These are phyloP conservation scores for Corchorus olitorius DNA, from an alignment of 345 rosid species.

Conservation along the genomic window DNA sequence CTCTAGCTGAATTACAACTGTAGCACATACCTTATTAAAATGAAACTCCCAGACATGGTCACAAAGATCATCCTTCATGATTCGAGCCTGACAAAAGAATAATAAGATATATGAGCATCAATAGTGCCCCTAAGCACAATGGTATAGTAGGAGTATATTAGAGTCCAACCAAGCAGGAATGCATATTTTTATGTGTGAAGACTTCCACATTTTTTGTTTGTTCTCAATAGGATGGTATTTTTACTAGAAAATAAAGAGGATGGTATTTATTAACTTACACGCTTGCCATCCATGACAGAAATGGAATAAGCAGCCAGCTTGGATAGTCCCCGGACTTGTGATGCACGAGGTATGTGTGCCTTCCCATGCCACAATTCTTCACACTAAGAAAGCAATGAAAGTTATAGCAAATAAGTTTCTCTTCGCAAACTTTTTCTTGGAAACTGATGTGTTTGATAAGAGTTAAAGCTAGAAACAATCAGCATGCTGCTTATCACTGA, in stretches of 20 bases:
- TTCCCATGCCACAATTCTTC: constrained; percentile 57
- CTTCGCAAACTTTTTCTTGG: not conserved
- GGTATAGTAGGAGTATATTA: not conserved
- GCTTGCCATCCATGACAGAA: constrained; percentile 56
- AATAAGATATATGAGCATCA: not conserved
- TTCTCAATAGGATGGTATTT: not conserved
- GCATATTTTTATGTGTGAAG: not conserved
- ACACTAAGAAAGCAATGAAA: constrained; percentile 37
- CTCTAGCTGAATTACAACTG: not conserved
- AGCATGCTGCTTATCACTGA: not conserved
- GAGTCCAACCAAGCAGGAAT: not conserved
- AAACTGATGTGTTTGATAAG: not conserved
- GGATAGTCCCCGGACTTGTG: constrained; percentile 49
- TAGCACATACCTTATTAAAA: constrained; percentile 46
- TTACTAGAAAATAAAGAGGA: not conserved
- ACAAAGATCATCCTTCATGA: constrained; percentile 56
- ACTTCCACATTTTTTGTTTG: not conserved
- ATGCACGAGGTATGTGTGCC: constrained; percentile 60
- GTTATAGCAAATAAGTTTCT: not conserved
- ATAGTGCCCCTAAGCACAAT: not conserved
- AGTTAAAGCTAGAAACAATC: not conserved
- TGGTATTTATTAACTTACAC: constrained; percentile 38
- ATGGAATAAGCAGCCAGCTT: constrained; percentile 56
- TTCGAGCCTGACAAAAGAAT: constrained; percentile 42
- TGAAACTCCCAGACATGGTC: constrained; percentile 70